Percentiles rank a stretch among this genome's conserved stretches.
phyloP scores from a whole-genome alignment of 2,329 filamentous ascomycete genomes.

The Paracoccidioides brasiliensis region DNA sequence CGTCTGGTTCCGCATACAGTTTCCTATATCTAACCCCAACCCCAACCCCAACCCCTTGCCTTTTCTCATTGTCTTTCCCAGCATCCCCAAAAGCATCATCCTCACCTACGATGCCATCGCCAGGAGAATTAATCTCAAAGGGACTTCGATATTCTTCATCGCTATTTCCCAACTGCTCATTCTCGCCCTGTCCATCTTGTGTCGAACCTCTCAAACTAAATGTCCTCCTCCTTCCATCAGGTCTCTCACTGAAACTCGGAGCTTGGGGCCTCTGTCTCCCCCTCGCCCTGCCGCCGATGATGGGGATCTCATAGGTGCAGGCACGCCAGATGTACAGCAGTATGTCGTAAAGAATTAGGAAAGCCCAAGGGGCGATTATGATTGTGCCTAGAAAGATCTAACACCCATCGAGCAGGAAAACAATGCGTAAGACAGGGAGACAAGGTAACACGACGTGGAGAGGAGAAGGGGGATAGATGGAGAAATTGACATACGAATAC shows the following conservation, averaged over 20 bases:
- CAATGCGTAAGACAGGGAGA: background rate
- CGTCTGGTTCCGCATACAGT: background rate
- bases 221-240: constrained; percentile 29
- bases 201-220: constrained; percentile 19
- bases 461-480: background rate
- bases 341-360: constrained; percentile 51
- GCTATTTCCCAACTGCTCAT: background rate
- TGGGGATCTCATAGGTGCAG: constrained; percentile 45
- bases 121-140: background rate
- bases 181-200: background rate
- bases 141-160: background rate
- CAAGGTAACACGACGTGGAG: constrained; percentile 2
- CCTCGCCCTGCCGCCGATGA: constrained; percentile 47
- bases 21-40: background rate
- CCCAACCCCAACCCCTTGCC: background rate
- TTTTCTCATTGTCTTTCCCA: background rate
- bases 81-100: background rate
- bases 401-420: background rate
- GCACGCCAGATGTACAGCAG: constrained; percentile 48
- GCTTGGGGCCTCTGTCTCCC: constrained; percentile 48
- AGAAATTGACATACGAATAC: constrained; percentile 42
- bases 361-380: constrained; percentile 49
- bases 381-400: constrained; percentile 49
- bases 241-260: constrained; percentile 47
- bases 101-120: background rate